phyloP scores from a whole-genome alignment of 2,329 filamentous ascomycete species.

The Cadophora gregata region DNA sequence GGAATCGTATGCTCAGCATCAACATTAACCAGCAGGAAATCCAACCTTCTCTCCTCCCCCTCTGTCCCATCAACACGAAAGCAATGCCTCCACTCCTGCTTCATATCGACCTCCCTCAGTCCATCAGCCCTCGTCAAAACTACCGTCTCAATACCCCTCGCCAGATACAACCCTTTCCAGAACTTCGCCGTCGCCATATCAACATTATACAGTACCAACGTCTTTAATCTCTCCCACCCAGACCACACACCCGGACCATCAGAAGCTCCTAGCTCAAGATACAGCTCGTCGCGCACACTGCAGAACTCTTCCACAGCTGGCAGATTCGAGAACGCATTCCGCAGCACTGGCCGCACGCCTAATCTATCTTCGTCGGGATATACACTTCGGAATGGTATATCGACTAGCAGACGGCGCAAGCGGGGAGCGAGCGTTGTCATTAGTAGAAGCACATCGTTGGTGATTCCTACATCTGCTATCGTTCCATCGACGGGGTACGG shows the following conservation, averaged over 20 bases:
- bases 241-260: slow-evolving; percentile 50
- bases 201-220: slow-evolving; percentile 52
- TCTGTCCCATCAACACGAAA: no score
- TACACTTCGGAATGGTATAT: slow-evolving; percentile 54
- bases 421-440: slow-evolving; percentile 49
- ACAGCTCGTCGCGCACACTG: slow-evolving; percentile 54
- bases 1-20: slow-evolving; percentile 19
- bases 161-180: slow-evolving; percentile 48
- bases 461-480: slow-evolving; percentile 41
- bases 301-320: slow-evolving; percentile 55
- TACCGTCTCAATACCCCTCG: slow-evolving; percentile 49
- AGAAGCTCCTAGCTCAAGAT: slow-evolving; percentile 43
- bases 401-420: slow-evolving; percentile 53
- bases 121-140: slow-evolving; percentile 50
- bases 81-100: slow-evolving; percentile 50
- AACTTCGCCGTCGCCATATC: slow-evolving; percentile 46
- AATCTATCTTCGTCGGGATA: slow-evolving; percentile 51
- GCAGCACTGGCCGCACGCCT: slow-evolving; percentile 46
- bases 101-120: slow-evolving; percentile 47
- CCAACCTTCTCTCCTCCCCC: slow-evolving; percentile 31
- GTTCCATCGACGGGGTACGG: background rate
- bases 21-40: slow-evolving; percentile 27
- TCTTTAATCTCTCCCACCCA: slow-evolving; percentile 50
- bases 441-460: slow-evolving; percentile 49
- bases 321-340: slow-evolving; percentile 53